Evolutionary conservation across 495 filamentous ascomycete genomes (phyloP).

Genomic region (Penicillium atrosanguineum): DNA sequence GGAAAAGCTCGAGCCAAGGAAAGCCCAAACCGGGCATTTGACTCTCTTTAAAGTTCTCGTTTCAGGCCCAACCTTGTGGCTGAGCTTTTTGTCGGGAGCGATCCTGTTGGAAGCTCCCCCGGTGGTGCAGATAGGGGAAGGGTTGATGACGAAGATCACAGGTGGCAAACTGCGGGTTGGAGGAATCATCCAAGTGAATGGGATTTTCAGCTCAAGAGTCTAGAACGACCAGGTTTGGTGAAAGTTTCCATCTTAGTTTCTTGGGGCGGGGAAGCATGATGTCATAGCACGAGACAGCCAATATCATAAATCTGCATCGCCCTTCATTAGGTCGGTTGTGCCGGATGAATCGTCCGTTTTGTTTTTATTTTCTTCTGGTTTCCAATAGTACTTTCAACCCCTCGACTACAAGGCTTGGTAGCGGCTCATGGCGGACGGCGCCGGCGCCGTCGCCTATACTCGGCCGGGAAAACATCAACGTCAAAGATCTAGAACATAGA

Average conservation of each 20-base stretch:
- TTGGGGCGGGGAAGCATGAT: not conserved
- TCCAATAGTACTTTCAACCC: too few species aligned
- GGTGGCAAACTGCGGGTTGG: not conserved
- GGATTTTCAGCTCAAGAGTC: not conserved
- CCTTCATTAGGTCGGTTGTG: too few species aligned
- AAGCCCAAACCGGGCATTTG: not conserved
- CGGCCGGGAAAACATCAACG: too few species aligned
- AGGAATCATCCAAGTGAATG: not conserved
- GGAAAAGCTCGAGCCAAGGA: not conserved
- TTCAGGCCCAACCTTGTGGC: not conserved
- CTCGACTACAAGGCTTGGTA: too few species aligned
- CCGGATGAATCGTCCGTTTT: too few species aligned
- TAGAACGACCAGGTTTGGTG: not conserved
- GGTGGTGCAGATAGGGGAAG: not conserved
- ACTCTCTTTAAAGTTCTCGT: not conserved
- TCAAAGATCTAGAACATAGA: too few species aligned
- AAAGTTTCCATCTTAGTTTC: not conserved
- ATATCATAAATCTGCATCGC: not conserved
- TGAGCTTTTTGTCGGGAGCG: not conserved
- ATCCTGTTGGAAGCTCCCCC: not conserved
- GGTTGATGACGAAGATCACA: not conserved
- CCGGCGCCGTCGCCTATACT: too few species aligned
- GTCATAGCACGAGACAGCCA: not conserved
- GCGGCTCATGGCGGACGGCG: too few species aligned
- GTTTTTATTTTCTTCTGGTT: too few species aligned